A percentile compares a stretch with the other conserved stretches of the same genome.
phyloP scores from a whole-genome alignment of 305 asterid genomes.

The Galium porrigens region DNA sequence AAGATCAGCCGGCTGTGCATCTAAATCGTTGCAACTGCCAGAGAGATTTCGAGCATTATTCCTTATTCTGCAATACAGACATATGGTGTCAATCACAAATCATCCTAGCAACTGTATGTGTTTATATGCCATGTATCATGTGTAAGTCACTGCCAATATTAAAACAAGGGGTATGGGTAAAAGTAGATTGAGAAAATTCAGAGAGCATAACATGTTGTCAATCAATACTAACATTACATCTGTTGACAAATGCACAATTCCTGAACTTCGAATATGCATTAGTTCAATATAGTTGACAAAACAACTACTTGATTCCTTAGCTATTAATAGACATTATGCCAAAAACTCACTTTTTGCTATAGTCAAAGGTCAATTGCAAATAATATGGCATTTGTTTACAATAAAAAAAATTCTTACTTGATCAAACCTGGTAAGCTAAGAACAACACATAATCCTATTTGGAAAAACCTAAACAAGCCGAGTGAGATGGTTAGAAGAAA shows the following conservation, averaged over 20 bases:
- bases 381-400: neutral
- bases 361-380: neutral
- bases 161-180: neutral
- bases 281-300: neutral
- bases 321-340: neutral
- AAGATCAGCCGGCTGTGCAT: constrained; percentile 32
- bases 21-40: constrained; percentile 49
- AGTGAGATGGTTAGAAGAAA: neutral
- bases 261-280: neutral
- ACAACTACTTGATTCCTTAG: neutral
- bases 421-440: neutral
- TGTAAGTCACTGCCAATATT: too few species aligned
- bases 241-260: too few species aligned
- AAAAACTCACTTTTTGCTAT: neutral
- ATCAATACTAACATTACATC: neutral
- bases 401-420: neutral
- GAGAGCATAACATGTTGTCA: neutral
- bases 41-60: constrained; percentile 19
- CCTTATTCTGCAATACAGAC: constrained; percentile 36
- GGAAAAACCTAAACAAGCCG: neutral
- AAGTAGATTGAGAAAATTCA: neutral
- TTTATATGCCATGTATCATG: neutral
- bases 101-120: neutral
- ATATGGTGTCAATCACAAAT: neutral
- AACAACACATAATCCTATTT: neutral